Evolutionary conservation across 495 filamentous ascomycete species (phyloP).

Genomic region (Aspergillus coremiiformis): DNA sequence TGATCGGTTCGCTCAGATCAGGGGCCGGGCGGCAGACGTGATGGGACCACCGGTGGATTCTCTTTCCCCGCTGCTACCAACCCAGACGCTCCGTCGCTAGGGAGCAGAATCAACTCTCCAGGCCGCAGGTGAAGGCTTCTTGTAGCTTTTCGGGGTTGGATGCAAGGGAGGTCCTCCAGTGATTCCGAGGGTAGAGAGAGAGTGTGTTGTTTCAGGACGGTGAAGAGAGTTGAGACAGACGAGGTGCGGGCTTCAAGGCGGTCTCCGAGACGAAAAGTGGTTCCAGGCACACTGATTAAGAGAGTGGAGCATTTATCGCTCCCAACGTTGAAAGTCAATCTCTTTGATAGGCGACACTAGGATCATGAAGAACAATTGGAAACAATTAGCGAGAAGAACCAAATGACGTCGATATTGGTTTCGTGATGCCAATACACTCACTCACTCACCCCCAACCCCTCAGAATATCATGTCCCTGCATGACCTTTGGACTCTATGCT

Average conservation of each 20-base stretch:
- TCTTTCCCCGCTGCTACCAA: constrained; percentile 5
- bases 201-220: neutral
- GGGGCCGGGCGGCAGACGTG: constrained; percentile 7
- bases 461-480: neutral
- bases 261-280: neutral
- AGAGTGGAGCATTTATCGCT: neutral
- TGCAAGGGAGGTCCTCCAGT: neutral
- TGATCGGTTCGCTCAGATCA: constrained; percentile 8
- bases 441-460: neutral
- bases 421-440: neutral
- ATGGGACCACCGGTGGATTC: neutral
- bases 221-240: neutral
- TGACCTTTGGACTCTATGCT: neutral
- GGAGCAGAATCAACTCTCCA: neutral
- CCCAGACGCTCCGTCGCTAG: constrained; percentile 8
- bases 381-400: neutral
- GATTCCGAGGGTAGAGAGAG: neutral
- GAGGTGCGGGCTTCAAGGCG: neutral
- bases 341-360: constrained; percentile 3
- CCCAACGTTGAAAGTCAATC: constrained; percentile 5
- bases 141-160: neutral
- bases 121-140: neutral
- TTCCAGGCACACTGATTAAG: neutral
- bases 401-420: neutral
- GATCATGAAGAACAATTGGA: neutral